Base-by-base conservation (phyloP, 2,329 filamentous ascomycete genomes). In the Cryphonectria radicalis region DNA sequence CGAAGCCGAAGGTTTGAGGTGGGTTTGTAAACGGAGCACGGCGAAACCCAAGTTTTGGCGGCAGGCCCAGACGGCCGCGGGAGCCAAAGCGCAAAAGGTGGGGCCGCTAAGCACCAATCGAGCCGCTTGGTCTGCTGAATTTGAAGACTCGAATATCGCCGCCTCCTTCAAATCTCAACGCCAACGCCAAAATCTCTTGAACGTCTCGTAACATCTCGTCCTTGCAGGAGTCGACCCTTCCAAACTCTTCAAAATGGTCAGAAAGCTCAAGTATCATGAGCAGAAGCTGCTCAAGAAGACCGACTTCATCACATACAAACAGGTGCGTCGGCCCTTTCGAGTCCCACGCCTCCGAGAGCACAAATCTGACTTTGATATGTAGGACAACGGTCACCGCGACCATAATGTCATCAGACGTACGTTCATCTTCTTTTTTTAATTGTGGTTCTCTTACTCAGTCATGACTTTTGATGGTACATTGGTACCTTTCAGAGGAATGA, bases 191-290 rank as follows among this genome's bases (percentile, higher is more conserved):
- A 35, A 4, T 17, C 37, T 13, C 25, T 64, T 73, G 68, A 73
- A 73, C 70, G 72, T 73, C 57, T 46, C 13, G n/a, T 10, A 73
- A 73, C 70, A 73, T 73, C 57, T 46, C 13, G n/a, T 10, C n/a
- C 25, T 28, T 40, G 40, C n/a, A 43, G n/a, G 25, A 46, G 3
- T 43, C 8, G 11, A 32, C 62, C 63, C 60, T 37, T 35, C 63
- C 66, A 59, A 59, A 67, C 37, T 57, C 50, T 72, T 63, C 80
- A 87, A 76, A 35, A 98, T 98, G 96, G 94, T 97, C 76, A 92
- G 96, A 77, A 94, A 97, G 86, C 90, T 99, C 80, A 98, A 98
- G 84, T 90, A 97, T 83, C 95, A 98, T 84, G 96, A 99, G 90
- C 90, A 96, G 81, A 97, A 96, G 88, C 92, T 98, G 80, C 89